These are phyloP conservation scores for Agapanthus africanus DNA, from an alignment of 106 monocot species.

Conservation along the genomic window DNA sequence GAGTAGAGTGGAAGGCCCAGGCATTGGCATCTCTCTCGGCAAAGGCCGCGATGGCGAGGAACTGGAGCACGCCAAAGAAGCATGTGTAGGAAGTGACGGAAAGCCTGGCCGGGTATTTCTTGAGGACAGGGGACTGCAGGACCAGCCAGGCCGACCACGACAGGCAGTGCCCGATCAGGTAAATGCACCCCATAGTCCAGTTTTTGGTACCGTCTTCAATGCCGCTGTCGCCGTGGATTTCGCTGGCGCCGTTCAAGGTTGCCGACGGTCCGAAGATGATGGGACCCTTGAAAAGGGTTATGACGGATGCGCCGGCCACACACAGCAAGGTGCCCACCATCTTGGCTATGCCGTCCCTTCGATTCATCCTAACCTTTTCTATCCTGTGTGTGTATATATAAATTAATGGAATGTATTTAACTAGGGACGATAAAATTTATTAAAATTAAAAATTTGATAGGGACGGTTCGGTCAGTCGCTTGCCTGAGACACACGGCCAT, in stretches of 20 bases:
- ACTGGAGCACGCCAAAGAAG: conserved; percentile 96
- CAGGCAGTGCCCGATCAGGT: conserved; percentile 84
- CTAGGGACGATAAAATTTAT: no score
- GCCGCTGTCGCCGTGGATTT: no score
- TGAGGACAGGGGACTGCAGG: conserved; percentile 84
- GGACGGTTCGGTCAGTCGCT: no score
- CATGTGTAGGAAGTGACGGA: conserved; percentile 96
- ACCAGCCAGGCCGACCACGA: conserved; percentile 98
- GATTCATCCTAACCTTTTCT: conserved; percentile 68
- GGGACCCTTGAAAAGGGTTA: conserved; percentile 92
- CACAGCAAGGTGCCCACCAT: conserved; percentile 60
- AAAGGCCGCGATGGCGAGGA: conserved; percentile 80
- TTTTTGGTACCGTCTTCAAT: conserved; percentile 25
- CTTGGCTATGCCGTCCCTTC: conserved; percentile 82
- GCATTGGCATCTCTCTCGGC: conserved; percentile 64
- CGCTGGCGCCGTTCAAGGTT: background rate
- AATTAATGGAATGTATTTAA: no score
- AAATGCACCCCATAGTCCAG: conserved; percentile 88
- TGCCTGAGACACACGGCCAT: conserved; percentile 69
- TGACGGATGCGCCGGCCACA: conserved; percentile 77
- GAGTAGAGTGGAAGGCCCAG: conserved; percentile 63
- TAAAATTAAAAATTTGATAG: no score
- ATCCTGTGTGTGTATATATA: conserved; percentile 63
- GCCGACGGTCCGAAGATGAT: conserved; percentile 49
- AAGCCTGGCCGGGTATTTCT: conserved; percentile 93